phyloP scores from a whole-genome alignment of 345 rosid genomes.

The Melastoma malabathricum region DNA sequence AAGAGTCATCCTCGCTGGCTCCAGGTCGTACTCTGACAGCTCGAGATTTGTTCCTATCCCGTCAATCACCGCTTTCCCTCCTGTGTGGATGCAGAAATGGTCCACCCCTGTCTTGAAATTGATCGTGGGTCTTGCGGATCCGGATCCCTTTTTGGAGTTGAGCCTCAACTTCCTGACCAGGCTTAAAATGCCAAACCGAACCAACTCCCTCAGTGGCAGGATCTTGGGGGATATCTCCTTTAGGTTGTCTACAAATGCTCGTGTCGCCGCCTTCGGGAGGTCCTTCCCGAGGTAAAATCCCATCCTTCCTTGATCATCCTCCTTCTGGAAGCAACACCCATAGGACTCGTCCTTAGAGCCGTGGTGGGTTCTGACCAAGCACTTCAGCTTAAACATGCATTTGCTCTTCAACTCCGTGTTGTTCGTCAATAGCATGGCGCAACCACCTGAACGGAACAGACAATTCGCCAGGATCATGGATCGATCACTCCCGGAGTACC shows the following conservation, averaged over 20 bases:
- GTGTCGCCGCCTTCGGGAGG: conserved; percentile 68
- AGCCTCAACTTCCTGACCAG: conserved; percentile 20
- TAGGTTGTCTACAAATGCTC: conserved; percentile 65
- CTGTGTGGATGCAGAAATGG: conserved; percentile 81
- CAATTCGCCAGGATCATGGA: conserved; percentile 86
- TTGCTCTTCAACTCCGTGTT: conserved; percentile 29
- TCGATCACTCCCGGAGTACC: conserved; percentile 66
- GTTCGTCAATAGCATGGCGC: conserved; percentile 66
- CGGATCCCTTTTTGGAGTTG: conserved; percentile 10
- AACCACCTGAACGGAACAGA: conserved; percentile 77
- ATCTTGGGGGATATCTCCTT: conserved; percentile 53
- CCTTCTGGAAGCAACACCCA: conserved; percentile 50
- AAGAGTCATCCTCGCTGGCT: conserved; percentile 86
- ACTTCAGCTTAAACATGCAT: conserved; percentile 58
- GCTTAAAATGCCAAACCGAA: conserved; percentile 24
- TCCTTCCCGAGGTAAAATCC: conserved; percentile 60
- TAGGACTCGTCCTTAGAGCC: conserved; percentile 67
- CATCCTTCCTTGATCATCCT: conserved; percentile 50
- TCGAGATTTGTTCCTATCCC: conserved; percentile 61
- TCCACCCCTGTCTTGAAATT: conserved; percentile 68
- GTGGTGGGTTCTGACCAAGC: conserved; percentile 77
- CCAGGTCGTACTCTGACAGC: conserved; percentile 50
- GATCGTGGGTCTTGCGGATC: conserved; percentile 21
- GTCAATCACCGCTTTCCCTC: conserved; percentile 85
- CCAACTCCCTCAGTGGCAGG: conserved; percentile 52